Conservation (phyloP, 140 eudicot genomes). For the Senecio squalidus region DNA sequence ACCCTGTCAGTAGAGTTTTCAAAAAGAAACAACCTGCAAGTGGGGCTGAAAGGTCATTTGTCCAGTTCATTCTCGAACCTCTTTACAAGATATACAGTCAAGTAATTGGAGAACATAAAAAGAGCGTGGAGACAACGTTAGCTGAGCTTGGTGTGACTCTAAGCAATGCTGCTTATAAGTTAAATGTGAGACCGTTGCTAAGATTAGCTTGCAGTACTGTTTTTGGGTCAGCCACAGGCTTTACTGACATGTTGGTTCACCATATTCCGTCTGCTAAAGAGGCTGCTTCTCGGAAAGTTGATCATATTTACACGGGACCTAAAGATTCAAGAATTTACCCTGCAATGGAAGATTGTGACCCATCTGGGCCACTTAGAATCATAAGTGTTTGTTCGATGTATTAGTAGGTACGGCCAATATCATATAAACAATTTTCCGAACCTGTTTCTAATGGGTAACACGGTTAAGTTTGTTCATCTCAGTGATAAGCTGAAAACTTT, state of each 20-base stretch:
- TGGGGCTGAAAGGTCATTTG: conserved; percentile 89
- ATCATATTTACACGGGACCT: conserved; percentile 85
- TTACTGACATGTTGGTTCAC: conserved; percentile 91
- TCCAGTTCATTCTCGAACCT: conserved; percentile 89
- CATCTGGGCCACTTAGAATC: conserved; percentile 93
- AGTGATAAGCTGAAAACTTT: too few species aligned
- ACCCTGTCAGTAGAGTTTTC: conserved; percentile 62
- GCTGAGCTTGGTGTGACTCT: conserved; percentile 90
- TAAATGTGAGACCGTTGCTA: conserved; percentile 89
- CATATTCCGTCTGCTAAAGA: conserved; percentile 93
- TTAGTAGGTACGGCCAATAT: too few species aligned
- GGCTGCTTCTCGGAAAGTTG: conserved; percentile 67
- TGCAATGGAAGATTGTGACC: conserved; percentile 76
- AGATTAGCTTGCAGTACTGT: conserved; percentile 92
- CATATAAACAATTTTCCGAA: too few species aligned
- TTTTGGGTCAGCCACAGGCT: conserved; percentile 98
- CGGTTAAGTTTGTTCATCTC: too few species aligned
- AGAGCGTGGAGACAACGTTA: conserved; percentile 91
- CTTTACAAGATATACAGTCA: conserved; percentile 85
- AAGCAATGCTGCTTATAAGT: conserved; percentile 67
- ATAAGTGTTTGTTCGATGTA: too few species aligned
- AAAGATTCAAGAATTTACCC: conserved; percentile 57
- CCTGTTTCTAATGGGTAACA: too few species aligned
- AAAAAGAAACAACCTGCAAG: conserved; percentile 65
- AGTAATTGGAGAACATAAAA: conserved; percentile 93